Evolutionary conservation across 345 rosid genomes (phyloP).

Genomic region (Tarenaya hassleriana): DNA sequence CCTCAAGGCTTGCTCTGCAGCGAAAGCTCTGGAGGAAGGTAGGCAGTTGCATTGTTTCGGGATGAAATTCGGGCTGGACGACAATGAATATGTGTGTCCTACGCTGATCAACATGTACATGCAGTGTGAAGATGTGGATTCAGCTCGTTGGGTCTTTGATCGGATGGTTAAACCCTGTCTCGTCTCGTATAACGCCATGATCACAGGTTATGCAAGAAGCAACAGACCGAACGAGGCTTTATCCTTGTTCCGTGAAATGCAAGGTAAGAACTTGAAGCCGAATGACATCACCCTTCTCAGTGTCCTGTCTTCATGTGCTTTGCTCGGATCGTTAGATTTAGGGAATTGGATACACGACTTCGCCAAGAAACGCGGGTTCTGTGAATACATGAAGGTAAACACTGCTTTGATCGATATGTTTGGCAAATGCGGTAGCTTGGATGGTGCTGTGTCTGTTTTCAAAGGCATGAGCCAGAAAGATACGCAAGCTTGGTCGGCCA

Average conservation of each 20-base stretch:
- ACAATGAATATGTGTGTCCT: conserved; percentile 50
- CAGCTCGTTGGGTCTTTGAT: conserved; percentile 54
- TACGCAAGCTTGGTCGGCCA: conserved; percentile 81
- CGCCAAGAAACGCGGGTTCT: conserved; percentile 44
- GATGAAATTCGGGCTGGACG: conserved; percentile 45
- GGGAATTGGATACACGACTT: conserved; percentile 85
- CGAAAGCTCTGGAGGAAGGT: conserved; percentile 52
- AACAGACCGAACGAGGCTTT: conserved; percentile 71
- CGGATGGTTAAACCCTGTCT: conserved; percentile 52
- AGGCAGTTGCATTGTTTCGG: conserved; percentile 49
- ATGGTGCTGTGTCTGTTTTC: conserved; percentile 51
- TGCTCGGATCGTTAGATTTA: conserved; percentile 71
- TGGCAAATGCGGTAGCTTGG: conserved; percentile 87
- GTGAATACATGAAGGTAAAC: conserved; percentile 54
- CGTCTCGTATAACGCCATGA: conserved; percentile 69
- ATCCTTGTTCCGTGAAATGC: conserved; percentile 68
- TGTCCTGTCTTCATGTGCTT: conserved; percentile 71
- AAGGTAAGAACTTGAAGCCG: conserved; percentile 45
- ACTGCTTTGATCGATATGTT: conserved; percentile 86
- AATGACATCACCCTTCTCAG: conserved; percentile 71
- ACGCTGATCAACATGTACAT: conserved; percentile 65
- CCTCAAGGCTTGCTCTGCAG: conserved; percentile 47
- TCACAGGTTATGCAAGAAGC: conserved; percentile 54
- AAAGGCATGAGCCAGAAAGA: conserved; percentile 52
- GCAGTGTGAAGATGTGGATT: conserved; percentile 56